Base-by-base conservation (phyloP, 495 filamentous ascomycete genomes). In the Podospora sp. region DNA sequence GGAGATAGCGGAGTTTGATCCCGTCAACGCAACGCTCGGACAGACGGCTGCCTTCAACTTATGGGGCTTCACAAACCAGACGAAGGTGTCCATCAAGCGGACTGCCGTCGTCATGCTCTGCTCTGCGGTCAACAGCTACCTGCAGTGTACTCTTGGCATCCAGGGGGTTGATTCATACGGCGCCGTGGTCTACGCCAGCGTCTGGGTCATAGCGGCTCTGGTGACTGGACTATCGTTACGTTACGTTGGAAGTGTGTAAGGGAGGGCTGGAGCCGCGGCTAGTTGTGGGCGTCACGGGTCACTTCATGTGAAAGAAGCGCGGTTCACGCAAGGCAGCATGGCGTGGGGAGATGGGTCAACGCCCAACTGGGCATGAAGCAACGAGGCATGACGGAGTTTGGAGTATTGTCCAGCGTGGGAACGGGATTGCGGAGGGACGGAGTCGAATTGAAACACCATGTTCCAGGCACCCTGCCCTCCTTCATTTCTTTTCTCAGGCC, bases 91-190 rank as follows among this genome's bases (percentile, higher is more conserved):
- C 11, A 78, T 88, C 35, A 79, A 78, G 65, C 84, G 92, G 46
- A 92, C 92, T 0, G 79, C 83, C 2, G 72, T 87, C n/a, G 78
- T 91, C 65, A 81, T 88, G 25, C 60, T 83, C 0, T 78, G 86
- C 27, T 81, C 84, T 18, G 82, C 83, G 11, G 74, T 83, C 27
- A 88, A 91, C 68, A 93, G 91, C 0, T 84, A 86, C 60, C 73
- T 93, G 33, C 87, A 89, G 69, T 83, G 87, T 1, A 84, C 83
- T 24, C 76, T 85, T 27, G 89, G 84, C 0, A 73, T 96, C 24
- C 79, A 84, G n/a, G 87, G 91, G 20, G 86, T 90, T 9, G 89
- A 91, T 68, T 69, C 86, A 1, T 73, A 79, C 7, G 93, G 93
- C 26, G 90, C 91, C 0, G 79, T 77, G 12, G 88, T 84, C 0